Evolutionary conservation across 495 filamentous ascomycete species (phyloP).

Genomic region (Aspergillus steynii): DNA sequence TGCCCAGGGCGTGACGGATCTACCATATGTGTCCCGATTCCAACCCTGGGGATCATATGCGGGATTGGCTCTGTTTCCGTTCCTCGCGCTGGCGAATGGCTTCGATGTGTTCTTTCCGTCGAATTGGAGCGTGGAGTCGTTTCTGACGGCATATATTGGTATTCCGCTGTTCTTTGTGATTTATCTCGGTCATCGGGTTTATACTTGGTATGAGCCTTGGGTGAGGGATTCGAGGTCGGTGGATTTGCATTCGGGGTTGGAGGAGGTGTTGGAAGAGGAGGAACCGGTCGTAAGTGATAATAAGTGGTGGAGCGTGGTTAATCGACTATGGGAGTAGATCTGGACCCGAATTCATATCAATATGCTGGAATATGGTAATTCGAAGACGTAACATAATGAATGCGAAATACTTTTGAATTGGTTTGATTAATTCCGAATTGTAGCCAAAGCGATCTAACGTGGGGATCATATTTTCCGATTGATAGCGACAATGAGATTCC

Average conservation of each 20-base stretch:
- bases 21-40: slow-evolving; percentile 45
- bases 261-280: slow-evolving; percentile 1
- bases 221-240: background rate
- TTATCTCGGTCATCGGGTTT: slow-evolving; percentile 44
- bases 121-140: slow-evolving; percentile 39
- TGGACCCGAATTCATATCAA: no score
- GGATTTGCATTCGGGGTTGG: background rate
- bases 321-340: no score
- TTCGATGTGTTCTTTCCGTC: slow-evolving; percentile 57
- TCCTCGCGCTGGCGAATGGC: slow-evolving; percentile 56
- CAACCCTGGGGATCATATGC: slow-evolving; percentile 46
- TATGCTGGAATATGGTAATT: no score
- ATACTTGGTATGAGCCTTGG: background rate
- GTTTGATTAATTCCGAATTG: no score
- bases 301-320: no score
- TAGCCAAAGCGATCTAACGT: no score
- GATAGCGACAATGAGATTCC: no score
- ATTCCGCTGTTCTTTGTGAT: slow-evolving; percentile 51
- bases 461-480: no score
- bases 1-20: slow-evolving; percentile 40
- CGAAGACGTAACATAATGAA: no score
- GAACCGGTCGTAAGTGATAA: background rate
- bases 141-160: slow-evolving; percentile 58
- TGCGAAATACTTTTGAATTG: no score
- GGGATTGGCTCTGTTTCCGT: slow-evolving; percentile 29